Base-by-base conservation (phyloP, 106 monocot species). In the Hemerocallis citrina region DNA sequence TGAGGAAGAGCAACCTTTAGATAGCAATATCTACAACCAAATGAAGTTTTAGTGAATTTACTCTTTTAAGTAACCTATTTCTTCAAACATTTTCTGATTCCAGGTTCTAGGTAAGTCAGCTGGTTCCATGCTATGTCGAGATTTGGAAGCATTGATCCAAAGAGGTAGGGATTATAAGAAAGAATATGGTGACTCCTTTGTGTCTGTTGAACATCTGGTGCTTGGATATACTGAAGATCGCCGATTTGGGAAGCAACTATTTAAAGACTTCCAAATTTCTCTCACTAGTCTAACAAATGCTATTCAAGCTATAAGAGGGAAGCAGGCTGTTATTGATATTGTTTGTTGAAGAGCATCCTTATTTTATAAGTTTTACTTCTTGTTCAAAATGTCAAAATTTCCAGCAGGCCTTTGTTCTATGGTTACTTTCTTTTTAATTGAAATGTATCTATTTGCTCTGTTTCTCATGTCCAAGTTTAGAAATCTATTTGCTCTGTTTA, bases 131-230 rank as follows among this genome's bases (percentile, higher is more conserved):
- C 46, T 98, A 56, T 91, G 96, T 62, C 73, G 75, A 44, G 81
- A 88, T 47, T 69, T 98, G 30, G 96, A 98, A 73, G 71, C 96
- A 68, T 74, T 98, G 56, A 74, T 98, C 55, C 96, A 91, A 35
- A 88, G 84, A 70, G 90, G 84, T 35, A 84, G 91, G 72, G 83
- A 91, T 1, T 85, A 61, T 52, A 98, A 88, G 67, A 90, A 91
- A 74, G 81, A 98, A 21, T 91, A 91, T 57, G 74, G 77, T 21
- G 96, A 98, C 39, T 87, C 96, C 13, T 98, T 81, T 88, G 91
- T 98, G 20, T 91, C 96, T 11, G 87, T 98, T 64, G 91, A 98
- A 51, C 96, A 98, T 72, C 70, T 98, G 55, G 85, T 98, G 22
- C 87, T 98, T 69, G 79, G 78, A 59, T 98, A 63, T 85, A 72